These are phyloP conservation scores for Podaxis sp. DNA, from an alignment of 768 basidiomycete genomes.

Conservation along the genomic window DNA sequence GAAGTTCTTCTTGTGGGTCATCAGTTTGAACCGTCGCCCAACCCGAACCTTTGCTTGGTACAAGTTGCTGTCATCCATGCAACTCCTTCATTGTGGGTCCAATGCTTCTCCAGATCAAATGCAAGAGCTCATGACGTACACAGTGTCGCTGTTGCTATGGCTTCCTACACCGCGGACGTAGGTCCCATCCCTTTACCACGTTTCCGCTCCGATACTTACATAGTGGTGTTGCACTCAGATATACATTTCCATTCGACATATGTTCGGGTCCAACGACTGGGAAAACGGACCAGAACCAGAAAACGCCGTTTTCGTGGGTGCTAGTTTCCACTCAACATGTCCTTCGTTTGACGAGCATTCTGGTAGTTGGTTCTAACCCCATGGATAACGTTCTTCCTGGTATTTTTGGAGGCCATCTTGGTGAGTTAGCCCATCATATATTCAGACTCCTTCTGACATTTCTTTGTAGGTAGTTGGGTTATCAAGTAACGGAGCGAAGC, in stretches of 20 bases:
- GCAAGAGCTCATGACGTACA: background rate
- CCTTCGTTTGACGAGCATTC: background rate
- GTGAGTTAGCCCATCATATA: background rate
- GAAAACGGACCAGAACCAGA: conserved; percentile 11
- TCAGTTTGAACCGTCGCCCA: background rate
- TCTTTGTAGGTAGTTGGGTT: conserved; percentile 6
- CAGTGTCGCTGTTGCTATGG: conserved; percentile 5
- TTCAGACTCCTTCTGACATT: background rate
- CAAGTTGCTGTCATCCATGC: conserved; percentile 3
- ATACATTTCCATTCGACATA: conserved; percentile 12
- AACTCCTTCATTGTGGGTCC: conserved; percentile 3
- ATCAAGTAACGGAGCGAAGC: background rate
- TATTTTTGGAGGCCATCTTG: conserved; percentile 8
- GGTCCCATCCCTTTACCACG: background rate
- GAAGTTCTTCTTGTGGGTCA: conserved; percentile 1
- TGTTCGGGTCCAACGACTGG: conserved; percentile 12
- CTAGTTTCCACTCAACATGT: background rate
- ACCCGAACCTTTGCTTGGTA: background rate
- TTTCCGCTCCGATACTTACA: background rate
- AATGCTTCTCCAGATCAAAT: background rate
- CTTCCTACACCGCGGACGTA: conserved; percentile 7
- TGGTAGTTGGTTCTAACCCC: conserved; percentile 5
- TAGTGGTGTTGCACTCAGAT: background rate
- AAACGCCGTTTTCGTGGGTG: conserved; percentile 5
- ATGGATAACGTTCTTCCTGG: conserved; percentile 9